Evolutionary conservation across 345 rosid genomes (phyloP), one percentile per base, ranked within the genome.

Genomic region (Balakata baccata): DNA sequence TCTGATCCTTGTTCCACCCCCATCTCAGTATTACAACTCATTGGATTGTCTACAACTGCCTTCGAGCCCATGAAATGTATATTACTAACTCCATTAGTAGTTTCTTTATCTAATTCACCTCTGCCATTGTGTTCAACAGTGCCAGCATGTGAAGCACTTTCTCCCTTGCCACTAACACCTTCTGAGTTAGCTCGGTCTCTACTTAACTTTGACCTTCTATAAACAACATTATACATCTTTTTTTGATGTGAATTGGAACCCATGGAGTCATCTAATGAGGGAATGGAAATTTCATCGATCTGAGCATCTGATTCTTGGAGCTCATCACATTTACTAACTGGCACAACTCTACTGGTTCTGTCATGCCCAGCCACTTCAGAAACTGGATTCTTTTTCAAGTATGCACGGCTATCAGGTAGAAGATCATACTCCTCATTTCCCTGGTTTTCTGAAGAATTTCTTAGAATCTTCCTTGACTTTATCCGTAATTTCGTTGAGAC

Each of bases 221-320:
- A 95, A 60, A 95, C 99, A 77, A 81, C 89, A 83, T 81, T 76
- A 79, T 78, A 91, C 91, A 87, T 87, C 83, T 84, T 89, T 86
- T 79, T 88, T 12, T 91, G 84, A 72, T 81, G 84, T 13, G 82
- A 72, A 4, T 56, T 76, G 51, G 78, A 76, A 64, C 54, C 81
- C 70, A n/a, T 25, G 49, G 85, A 59, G 51, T 80, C 84, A 68
- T 80, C 80, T 60, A 82, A 63, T 60, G 68, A 69, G n/a, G 78
- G 74, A 39, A 66, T 22, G 70, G 87, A 74, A 73, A 56, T 64
- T 66, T 77, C 81, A 66, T 75, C 74, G 75, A 60, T 75, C 66
- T 71, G 87, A 70, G 79, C 68, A 79, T 81, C 84, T 34, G 78
- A 73, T 54, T 80, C 86, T 56, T 6, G 82, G 54, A 76, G 70